A percentile compares a stretch with the other conserved stretches of the same genome.
Conservation (phyloP, 192 early-diverging fungal genomes). For the Coemansia pectinata region DNA sequence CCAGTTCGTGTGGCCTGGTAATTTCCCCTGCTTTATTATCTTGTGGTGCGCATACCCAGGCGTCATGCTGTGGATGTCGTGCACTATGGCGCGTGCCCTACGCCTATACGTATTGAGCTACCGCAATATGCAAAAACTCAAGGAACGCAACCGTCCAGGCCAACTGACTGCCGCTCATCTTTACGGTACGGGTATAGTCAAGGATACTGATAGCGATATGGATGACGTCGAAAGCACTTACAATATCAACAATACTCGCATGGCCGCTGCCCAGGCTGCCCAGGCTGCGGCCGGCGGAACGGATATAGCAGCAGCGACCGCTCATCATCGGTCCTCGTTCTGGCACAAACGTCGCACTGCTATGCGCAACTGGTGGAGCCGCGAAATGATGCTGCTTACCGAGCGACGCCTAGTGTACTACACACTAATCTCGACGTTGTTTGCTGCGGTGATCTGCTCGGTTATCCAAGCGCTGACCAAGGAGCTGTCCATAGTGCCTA, state of each 20-base stretch:
- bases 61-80: slow-evolving; percentile 56
- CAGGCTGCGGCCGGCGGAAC: not conserved
- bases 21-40: slow-evolving; percentile 55
- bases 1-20: slow-evolving; percentile 56
- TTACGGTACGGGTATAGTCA: slow-evolving; percentile 45
- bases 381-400: slow-evolving; percentile 44
- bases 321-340: not conserved
- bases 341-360: not conserved
- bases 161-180: slow-evolving; percentile 55
- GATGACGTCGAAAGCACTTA: slow-evolving; percentile 7
- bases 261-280: not conserved
- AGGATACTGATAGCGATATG: slow-evolving; percentile 22
- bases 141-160: slow-evolving; percentile 51
- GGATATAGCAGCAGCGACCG: not conserved
- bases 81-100: slow-evolving; percentile 52
- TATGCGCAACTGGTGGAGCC: slow-evolving; percentile 35
- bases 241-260: not conserved
- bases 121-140: slow-evolving; percentile 52
- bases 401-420: slow-evolving; percentile 53
- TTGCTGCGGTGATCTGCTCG: slow-evolving; percentile 38
- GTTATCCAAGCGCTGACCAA: slow-evolving; percentile 51
- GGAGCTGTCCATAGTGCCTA: slow-evolving; percentile 45
- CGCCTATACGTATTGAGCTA: slow-evolving; percentile 54
- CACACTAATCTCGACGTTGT: slow-evolving; percentile 33
- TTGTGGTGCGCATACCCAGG: slow-evolving; percentile 55